Conservation (phyloP, 139 green algal genomes). For the Chlamydomonas schloesseri region DNA sequence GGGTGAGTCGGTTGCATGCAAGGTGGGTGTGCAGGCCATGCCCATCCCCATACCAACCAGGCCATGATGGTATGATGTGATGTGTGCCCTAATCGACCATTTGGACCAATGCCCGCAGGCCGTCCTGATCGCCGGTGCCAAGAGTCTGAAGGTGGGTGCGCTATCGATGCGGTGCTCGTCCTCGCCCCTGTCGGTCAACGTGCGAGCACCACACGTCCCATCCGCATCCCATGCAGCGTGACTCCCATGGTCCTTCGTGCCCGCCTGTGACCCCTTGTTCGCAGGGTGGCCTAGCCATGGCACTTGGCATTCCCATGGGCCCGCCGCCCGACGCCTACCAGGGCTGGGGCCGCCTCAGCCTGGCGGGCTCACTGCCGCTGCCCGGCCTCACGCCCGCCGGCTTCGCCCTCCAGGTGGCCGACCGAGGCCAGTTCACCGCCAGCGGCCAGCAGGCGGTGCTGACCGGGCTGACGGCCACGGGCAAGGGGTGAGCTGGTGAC, state of each 20-base stretch:
- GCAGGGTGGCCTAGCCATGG: not conserved
- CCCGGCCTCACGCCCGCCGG: conserved; percentile 39
- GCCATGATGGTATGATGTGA: no score
- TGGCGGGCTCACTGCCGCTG: conserved; percentile 48
- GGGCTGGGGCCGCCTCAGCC: conserved; percentile 37
- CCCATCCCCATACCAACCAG: no score
- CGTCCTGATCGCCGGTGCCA: not conserved
- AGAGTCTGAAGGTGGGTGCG: not conserved
- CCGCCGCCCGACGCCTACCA: conserved; percentile 14
- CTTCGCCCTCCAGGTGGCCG: conserved; percentile 12
- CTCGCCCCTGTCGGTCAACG: no score
- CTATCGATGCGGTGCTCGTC: no score
- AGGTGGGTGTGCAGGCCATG: no score
- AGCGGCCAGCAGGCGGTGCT: not conserved
- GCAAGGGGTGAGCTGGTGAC: conserved; percentile 46
- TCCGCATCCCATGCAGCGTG: no score
- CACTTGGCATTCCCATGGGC: not conserved
- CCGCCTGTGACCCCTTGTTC: not conserved
- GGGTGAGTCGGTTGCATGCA: no score
- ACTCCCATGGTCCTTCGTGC: not conserved
- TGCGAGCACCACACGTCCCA: no score
- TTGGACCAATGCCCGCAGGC: no score
- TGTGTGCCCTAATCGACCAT: no score
- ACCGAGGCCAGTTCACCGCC: not conserved
- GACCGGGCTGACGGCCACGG: conserved; percentile 60